Base-by-base conservation (phyloP, 805 yeast genomes). In the Candida ovalis region DNA sequence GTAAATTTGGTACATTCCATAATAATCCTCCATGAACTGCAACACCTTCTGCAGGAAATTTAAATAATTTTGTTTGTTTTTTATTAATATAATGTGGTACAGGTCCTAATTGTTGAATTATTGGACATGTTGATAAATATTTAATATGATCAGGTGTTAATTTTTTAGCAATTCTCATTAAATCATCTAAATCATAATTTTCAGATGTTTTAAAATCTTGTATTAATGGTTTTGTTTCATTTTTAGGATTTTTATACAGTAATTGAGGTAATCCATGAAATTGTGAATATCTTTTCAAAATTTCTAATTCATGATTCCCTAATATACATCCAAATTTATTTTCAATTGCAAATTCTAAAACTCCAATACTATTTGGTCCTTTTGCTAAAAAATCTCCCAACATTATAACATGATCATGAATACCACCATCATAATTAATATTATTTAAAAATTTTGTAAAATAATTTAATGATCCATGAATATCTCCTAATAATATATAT, bases 331-430 rank as follows among this genome's bases (percentile, higher is more conserved):
- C 81, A 15, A 87, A 76, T 15, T 77, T 69, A 55, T 81, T 62
- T 21, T 78, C 70, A 30, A 83, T 72, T 18, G 87, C 82, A 58
- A 66, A 83, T 50, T 89, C 84, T 10, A 90, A 62, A 2, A 89
- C 89, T 36, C 76, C 78, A 13, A 78, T 52, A 1, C 96, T 86
- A 49, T 86, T 81, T 4, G 86, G 83, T 1, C 98, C 98, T 62
- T 91, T 92, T 44, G 89, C 75, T 17, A 88, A 72, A 63, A 90
- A 88, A 61, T 91, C 97, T 3, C 98, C 98, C 19, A 90, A 66
- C 21, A 90, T 69, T 1, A 91, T 67, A 13, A 90, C 71, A 40
- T 77, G 76, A 61, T 88, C 95, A 8, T 63, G 57, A 19, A 70
- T 58, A 3, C 57, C 57, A 15, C 64, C 62, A 48, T 80, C 71